These are phyloP conservation scores for Endothia cerciana DNA, from an alignment of 2,329 filamentous ascomycete species.

Conservation along the genomic window DNA sequence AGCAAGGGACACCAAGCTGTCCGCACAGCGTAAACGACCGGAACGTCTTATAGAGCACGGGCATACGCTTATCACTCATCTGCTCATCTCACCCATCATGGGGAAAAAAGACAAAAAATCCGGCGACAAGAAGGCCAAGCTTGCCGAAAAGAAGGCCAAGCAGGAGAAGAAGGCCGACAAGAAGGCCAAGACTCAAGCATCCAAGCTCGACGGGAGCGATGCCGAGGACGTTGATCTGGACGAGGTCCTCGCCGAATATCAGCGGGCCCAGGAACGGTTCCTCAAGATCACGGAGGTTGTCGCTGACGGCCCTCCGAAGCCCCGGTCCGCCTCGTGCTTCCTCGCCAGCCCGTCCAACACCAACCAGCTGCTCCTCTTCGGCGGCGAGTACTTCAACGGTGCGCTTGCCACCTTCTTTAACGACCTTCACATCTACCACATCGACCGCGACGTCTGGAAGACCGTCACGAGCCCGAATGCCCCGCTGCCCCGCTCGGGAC, in stretches of 20 bases:
- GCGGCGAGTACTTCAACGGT: slow-evolving; percentile 95
- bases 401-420: slow-evolving; percentile 76
- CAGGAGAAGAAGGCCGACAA: slow-evolving; percentile 90
- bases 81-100: slow-evolving; percentile 36
- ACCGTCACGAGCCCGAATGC: slow-evolving; percentile 89
- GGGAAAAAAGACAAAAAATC: slow-evolving; percentile 50
- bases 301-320: slow-evolving; percentile 71
- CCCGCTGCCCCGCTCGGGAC: slow-evolving; percentile 86
- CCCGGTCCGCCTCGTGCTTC: slow-evolving; percentile 79
- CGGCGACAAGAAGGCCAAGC: slow-evolving; percentile 50
- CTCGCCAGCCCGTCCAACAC: slow-evolving; percentile 83
- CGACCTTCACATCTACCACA: slow-evolving; percentile 71
- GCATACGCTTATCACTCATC: not conserved
- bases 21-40: not conserved
- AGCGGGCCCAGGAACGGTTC: slow-evolving; percentile 89
- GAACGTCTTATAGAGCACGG: not conserved
- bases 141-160: slow-evolving; percentile 71
- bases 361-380: slow-evolving; percentile 89
- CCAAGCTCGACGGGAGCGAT: slow-evolving; percentile 80
- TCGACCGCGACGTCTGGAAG: slow-evolving; percentile 88
- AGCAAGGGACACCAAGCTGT: not conserved
- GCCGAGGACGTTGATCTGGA: slow-evolving; percentile 93
- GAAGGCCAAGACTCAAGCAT: slow-evolving; percentile 72
- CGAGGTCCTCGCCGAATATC: slow-evolving; percentile 89
- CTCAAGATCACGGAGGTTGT: slow-evolving; percentile 87